Percentiles rank a stretch among this genome's conserved stretches.
These are phyloP conservation scores for Ophiostoma ips DNA, from an alignment of 2,329 filamentous ascomycete genomes.

Conservation along the genomic window DNA sequence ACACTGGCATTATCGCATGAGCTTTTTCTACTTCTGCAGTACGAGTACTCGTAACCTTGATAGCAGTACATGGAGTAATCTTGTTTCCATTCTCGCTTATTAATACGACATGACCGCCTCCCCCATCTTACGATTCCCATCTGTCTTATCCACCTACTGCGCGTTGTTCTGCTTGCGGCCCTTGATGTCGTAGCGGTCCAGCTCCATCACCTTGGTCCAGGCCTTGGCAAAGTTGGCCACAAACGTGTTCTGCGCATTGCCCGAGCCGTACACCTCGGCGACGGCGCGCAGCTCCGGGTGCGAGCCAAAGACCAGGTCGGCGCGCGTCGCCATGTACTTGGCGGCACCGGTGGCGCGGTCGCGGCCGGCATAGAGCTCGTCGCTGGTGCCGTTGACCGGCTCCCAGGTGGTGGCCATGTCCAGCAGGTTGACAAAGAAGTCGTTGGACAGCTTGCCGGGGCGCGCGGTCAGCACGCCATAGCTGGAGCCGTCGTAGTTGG, in stretches of 20 bases:
- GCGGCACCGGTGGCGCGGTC: slow-evolving; percentile 51
- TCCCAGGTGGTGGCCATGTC: slow-evolving; percentile 55
- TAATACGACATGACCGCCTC: too few relatives aligned
- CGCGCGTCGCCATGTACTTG: slow-evolving; percentile 57
- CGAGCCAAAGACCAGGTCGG: slow-evolving; percentile 58
- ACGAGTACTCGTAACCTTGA: too few relatives aligned
- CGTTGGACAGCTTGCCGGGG: slow-evolving; percentile 58
- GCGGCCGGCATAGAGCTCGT: slow-evolving; percentile 46
- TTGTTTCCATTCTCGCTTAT: too few relatives aligned
- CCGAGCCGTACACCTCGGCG: slow-evolving; percentile 52
- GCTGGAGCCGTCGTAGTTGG: slow-evolving; percentile 57
- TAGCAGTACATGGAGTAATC: too few relatives aligned
- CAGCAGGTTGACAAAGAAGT: slow-evolving; percentile 71
- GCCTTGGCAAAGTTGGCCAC: slow-evolving; percentile 56
- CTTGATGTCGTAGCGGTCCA: slow-evolving; percentile 52
- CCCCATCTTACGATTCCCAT: too few relatives aligned
- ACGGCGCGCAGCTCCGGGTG: slow-evolving; percentile 60
- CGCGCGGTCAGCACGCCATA: slow-evolving; percentile 54
- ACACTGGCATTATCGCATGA: too few relatives aligned
- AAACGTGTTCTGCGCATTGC: slow-evolving; percentile 48
- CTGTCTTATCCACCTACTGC: too few relatives aligned
- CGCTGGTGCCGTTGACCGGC: slow-evolving; percentile 24
- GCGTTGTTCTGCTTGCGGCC: background rate
- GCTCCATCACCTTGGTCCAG: slow-evolving; percentile 63
- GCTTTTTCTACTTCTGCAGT: too few relatives aligned